Evolutionary conservation across 768 basidiomycete genomes (phyloP).

Genomic region (Butyriboletus loyo): DNA sequence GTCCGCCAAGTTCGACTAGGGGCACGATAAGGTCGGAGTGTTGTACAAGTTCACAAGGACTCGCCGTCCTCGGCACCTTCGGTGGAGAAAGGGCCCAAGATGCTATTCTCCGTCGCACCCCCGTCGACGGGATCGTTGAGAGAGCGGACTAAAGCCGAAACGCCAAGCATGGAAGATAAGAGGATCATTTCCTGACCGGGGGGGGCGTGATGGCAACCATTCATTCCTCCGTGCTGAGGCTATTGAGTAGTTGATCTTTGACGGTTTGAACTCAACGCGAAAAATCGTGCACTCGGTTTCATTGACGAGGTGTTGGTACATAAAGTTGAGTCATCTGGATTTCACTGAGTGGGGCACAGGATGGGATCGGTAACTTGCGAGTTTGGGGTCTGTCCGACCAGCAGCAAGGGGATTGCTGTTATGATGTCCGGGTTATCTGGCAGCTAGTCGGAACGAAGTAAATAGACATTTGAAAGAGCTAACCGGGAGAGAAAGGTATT

Average conservation of each 20-base stretch:
- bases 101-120: constrained; percentile 67
- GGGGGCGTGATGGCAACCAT: constrained; percentile 75
- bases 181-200: constrained; percentile 84
- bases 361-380: constrained; percentile 31
- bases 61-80: constrained; percentile 70
- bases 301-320: constrained; percentile 50
- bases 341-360: background rate
- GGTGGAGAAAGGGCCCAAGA: constrained; percentile 82
- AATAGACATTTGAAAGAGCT: constrained; percentile 6
- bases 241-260: constrained; percentile 14
- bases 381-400: constrained; percentile 36
- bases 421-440: constrained; percentile 49
- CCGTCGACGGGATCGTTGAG: constrained; percentile 65
- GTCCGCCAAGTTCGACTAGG: constrained; percentile 62
- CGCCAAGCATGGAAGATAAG: constrained; percentile 77
- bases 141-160: constrained; percentile 72
- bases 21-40: background rate
- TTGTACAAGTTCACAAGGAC: constrained; percentile 14
- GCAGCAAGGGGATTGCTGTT: constrained; percentile 44
- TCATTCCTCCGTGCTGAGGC: constrained; percentile 84
- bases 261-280: background rate
- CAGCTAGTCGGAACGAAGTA: constrained; percentile 30
- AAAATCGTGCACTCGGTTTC: constrained; percentile 56
- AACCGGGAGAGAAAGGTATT: constrained; percentile 39
- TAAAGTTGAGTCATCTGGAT: constrained; percentile 42